Evolutionary conservation across 2,329 filamentous ascomycete species (phyloP).

Genomic region (Cucurbitaria berberidis): DNA sequence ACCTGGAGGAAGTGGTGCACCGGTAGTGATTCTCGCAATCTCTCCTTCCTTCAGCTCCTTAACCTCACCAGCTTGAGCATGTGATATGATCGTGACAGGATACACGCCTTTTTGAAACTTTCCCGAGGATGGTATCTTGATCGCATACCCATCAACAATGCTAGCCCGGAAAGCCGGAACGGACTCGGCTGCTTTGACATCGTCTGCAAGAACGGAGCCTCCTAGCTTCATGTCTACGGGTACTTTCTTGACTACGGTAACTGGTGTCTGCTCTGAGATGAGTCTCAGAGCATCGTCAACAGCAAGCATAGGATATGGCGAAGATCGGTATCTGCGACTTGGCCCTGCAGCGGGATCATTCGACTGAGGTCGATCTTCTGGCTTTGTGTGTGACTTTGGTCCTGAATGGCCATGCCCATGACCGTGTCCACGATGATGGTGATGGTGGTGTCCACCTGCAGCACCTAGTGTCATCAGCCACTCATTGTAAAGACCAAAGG

Average conservation of each 20-base stretch:
- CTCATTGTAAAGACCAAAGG: neutral
- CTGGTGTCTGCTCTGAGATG: conserved; percentile 76
- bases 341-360: conserved; percentile 66
- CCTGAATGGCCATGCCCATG: conserved; percentile 54
- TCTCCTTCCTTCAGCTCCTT: conserved; percentile 72
- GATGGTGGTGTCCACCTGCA: conserved; percentile 42
- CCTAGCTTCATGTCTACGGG: conserved; percentile 71
- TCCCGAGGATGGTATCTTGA: conserved; percentile 43
- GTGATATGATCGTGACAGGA: conserved; percentile 84
- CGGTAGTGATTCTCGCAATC: conserved; percentile 91
- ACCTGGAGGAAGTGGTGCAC: conserved; percentile 85
- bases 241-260: conserved; percentile 61
- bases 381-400: conserved; percentile 72
- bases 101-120: conserved; percentile 75
- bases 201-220: conserved; percentile 80
- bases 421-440: conserved; percentile 57
- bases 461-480: conserved; percentile 18
- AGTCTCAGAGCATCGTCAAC: conserved; percentile 79
- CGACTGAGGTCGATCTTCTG: conserved; percentile 62
- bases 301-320: conserved; percentile 89
- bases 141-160: conserved; percentile 94
- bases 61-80: conserved; percentile 76
- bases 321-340: conserved; percentile 76
- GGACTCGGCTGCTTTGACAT: conserved; percentile 78
- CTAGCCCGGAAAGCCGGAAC: conserved; percentile 95